Base-by-base conservation (phyloP, 2,329 filamentous ascomycete genomes). In the Rutstroemia sp. region DNA sequence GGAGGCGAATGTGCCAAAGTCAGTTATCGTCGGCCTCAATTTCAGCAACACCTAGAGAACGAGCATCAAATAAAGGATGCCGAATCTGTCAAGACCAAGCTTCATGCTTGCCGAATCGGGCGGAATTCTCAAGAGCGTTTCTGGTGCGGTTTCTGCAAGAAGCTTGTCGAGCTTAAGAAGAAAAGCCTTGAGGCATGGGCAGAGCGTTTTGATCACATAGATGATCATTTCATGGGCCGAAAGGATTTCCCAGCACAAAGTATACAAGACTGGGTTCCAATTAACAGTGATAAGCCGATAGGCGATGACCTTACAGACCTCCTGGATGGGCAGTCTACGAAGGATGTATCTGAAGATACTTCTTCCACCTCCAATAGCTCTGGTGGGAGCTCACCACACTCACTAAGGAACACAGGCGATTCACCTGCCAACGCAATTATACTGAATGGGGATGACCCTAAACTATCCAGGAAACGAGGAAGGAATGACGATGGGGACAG, bases 121-220 rank as follows among this genome's bases (percentile, higher is more conserved):
- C 75, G 80, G 14, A 84, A 87, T 58, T 81, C 78, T 30, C 82
- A 86, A 61, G 72, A 73, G 2, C 75, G 78, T 5, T 96, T 90
- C 71, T 96, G 91, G 91, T 96, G 92, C 66, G 91, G 91, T 0
- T 95, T 96, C 68, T 96, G 90, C 68, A 66, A 72, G 16, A 65
- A 71, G 17, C 75, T 83, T 19, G 72, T 89, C 14, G 69, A 73
- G n/a, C 57, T 68, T 6, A 58, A 72, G 34, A 72, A 74, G 21
- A 72, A 72, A 37, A 76, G 78, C 4, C 68, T 76, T 1, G 79
- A 79, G 23, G 81, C 82, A 0, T 81, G 80, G 79, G 79, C 80
- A 7, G 77, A 81, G 60, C 71, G 83, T 2, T 83, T 82, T 61
- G 74, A 92, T 63, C 90, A 96, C 66, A 92, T 95, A 61, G 89